Base-by-base conservation (phyloP, 805 yeast genomes). In the Lachancea sp. region DNA sequence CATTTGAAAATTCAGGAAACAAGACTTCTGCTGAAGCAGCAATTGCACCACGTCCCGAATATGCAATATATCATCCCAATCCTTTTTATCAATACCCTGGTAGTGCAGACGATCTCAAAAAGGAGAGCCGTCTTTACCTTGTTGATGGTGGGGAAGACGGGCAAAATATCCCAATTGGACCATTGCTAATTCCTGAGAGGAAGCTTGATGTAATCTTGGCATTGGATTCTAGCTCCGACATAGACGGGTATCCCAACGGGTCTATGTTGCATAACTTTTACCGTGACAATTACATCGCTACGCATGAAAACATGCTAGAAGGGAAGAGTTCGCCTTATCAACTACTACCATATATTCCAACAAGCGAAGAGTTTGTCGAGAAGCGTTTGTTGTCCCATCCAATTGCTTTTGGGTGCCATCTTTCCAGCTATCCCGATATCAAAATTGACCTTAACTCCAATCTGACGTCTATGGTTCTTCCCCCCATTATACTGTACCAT, bases 71-170 rank as follows among this genome's bases (percentile, higher is more conserved):
- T 47, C 71, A 79, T 1, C 86, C 85, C 1, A 81, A 80, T 48
- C 86, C 88, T 2, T 81, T 81, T 55, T 72, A 65, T 49, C 51
- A 52, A 16, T 60, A 54, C 42, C 64, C 58, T 9, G 56, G 53
- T 33, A 41, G 43, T 3, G 48, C 33, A 11, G 51, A 53, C 32
- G 54, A 56, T n/a, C 56, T 57, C 30, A 59, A 64, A 18, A 44
- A 53, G 2, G 57, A 66, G 2, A 62, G 62, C 44, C 60, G 59
- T 33, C 47, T 70, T n/a, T 68, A 65, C 46, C 52, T 85, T 48
- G 87, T 78, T 26, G 95, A 85, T 58, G 95, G 95, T 36, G 95
- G 93, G 27, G 87, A 81, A 60, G 91, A 85, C 59, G 69, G 72
- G 8, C 88, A 83, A 61, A 83, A 83, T 55, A 70, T 85, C 15